These are phyloP conservation scores for Alnus rubra DNA, from an alignment of 306 rosid species.

Conservation along the genomic window DNA sequence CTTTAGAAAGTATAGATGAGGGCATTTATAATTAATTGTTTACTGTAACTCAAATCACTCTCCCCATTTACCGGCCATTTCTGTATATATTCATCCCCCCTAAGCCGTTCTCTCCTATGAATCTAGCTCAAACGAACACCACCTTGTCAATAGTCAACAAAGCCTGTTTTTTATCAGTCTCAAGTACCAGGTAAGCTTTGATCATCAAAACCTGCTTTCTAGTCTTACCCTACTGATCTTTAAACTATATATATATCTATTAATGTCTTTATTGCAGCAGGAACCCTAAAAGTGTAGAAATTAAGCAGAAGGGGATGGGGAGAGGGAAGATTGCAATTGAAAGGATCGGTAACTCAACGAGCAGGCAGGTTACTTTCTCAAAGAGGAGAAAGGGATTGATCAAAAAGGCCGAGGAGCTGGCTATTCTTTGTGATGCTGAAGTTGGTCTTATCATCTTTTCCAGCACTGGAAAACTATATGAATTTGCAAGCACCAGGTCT, in stretches of 20 bases:
- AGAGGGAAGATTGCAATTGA: conserved; percentile 88
- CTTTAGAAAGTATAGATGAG: conserved; percentile 17
- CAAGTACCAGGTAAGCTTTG: conserved; percentile 32
- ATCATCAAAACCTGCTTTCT: not conserved
- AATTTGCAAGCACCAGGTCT: conserved; percentile 77
- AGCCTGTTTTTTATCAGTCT: conserved; percentile 7
- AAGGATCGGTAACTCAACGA: conserved; percentile 72
- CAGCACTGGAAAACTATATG: conserved; percentile 74
- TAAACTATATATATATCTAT: too few relatives aligned
- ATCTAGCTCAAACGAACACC: conserved; percentile 17
- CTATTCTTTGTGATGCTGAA: conserved; percentile 84
- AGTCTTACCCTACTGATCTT: not conserved
- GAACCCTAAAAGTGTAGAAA: conserved; percentile 45
- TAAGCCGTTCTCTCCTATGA: not conserved
- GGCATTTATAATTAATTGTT: conserved; percentile 23
- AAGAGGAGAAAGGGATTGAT: conserved; percentile 90
- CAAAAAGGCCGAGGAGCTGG: conserved; percentile 82
- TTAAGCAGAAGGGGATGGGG: conserved; percentile 45
- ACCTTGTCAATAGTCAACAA: conserved; percentile 10
- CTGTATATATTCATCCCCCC: conserved; percentile 11
- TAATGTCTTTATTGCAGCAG: conserved; percentile 15
- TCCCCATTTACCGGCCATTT: conserved; percentile 12
- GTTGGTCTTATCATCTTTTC: conserved; percentile 79
- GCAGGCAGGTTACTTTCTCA: conserved; percentile 91
- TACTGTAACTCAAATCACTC: conserved; percentile 15